Evolutionary conservation across 176 grass and related monocot species (phyloP).

Genomic region (sorghum (Sorghum bicolor)): DNA sequence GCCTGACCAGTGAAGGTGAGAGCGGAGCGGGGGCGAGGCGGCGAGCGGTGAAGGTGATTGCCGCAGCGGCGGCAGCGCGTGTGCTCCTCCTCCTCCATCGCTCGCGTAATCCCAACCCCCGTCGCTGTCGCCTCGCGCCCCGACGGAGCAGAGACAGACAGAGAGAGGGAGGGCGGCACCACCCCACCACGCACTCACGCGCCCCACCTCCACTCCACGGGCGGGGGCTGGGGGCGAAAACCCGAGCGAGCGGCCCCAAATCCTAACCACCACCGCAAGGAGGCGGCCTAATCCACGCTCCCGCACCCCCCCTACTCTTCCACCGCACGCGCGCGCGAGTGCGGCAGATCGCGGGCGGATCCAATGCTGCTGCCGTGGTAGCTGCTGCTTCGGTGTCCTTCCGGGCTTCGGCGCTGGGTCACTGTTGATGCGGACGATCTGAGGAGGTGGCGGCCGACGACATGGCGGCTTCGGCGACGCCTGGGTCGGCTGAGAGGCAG

Average conservation of each 20-base stretch:
- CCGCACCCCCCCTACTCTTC: slow-evolving; percentile 8
- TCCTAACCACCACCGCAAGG: slow-evolving; percentile 51
- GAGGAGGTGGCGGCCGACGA: slow-evolving; percentile 3
- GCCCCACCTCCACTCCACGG: not conserved
- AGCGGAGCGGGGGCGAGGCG: not conserved
- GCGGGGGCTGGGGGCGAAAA: not conserved
- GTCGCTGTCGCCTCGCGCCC: slow-evolving; percentile 35
- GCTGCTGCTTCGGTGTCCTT: not conserved
- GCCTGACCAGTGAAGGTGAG: not conserved
- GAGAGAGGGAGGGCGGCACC: not conserved
- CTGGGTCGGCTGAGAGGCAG: slow-evolving; percentile 34
- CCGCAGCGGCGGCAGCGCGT: not conserved
- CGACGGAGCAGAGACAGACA: not conserved
- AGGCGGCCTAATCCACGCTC: slow-evolving; percentile 27
- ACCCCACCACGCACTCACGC: not conserved
- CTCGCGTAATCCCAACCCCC: not conserved
- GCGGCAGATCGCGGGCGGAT: slow-evolving; percentile 45
- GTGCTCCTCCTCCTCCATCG: not conserved
- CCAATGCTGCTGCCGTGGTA: slow-evolving; percentile 26
- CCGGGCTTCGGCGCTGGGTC: not conserved
- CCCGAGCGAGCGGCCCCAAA: slow-evolving; percentile 19
- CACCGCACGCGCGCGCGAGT: slow-evolving; percentile 25
- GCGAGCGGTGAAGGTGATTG: not conserved
- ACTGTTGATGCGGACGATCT: slow-evolving; percentile 44
- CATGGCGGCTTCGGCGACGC: slow-evolving; percentile 12